phyloP scores from a whole-genome alignment of 345 rosid species.

The sweet orange (Citrus sinensis) region DVS_A1.0 CM039165.1:36523001-36523500 shows the following conservation, averaged over 20 bases:
- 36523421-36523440: no score
- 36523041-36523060: conserved; percentile 48
- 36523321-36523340: conserved; percentile 56
- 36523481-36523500: no score
- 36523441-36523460: no score
- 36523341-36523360: conserved; percentile 74
- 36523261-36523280: conserved; percentile 62
- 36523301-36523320: conserved; percentile 33
- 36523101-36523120: conserved; percentile 47
- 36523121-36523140: conserved; percentile 60
- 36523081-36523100: conserved; percentile 61
- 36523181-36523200: conserved; percentile 61
- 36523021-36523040: conserved; percentile 73
- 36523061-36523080: conserved; percentile 42
- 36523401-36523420: not conserved
- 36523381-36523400: conserved; percentile 18
- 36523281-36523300: conserved; percentile 56
- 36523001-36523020: conserved; percentile 54
- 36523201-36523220: conserved; percentile 63
- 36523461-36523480: no score
- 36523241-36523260: conserved; percentile 45
- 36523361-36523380: conserved; percentile 65
- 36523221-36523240: conserved; percentile 65
- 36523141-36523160: conserved; percentile 51
- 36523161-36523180: conserved; percentile 44